phyloP scores from a whole-genome alignment of 2,329 filamentous ascomycete genomes.

The Trichoderma lentiforme region DNA sequence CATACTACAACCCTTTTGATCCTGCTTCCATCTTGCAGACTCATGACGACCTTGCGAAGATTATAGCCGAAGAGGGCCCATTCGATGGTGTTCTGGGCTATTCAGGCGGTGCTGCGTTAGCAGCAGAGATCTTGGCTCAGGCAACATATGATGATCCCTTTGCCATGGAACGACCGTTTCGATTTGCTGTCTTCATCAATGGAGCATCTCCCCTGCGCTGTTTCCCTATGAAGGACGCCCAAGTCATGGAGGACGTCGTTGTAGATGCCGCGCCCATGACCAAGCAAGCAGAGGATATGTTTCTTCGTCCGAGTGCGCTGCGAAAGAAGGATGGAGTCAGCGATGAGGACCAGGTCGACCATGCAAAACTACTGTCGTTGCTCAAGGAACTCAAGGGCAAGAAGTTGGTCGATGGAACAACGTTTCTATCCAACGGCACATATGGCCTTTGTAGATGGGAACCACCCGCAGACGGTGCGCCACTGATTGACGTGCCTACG shows the following conservation, averaged over 20 bases:
- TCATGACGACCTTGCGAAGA: neutral
- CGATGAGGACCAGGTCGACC: neutral
- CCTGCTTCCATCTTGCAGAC: conserved; percentile 9
- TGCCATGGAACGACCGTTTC: conserved; percentile 5
- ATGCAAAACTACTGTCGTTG: neutral
- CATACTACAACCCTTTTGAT: conserved; percentile 11
- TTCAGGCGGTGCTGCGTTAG: conserved; percentile 11
- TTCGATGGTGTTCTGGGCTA: conserved; percentile 16
- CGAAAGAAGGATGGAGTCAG: conserved; percentile 1
- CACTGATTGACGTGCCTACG: conserved; percentile 7
- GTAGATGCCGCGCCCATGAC: neutral
- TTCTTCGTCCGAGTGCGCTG: neutral
- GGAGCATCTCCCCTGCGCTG: neutral
- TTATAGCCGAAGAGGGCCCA: conserved; percentile 4
- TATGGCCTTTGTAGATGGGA: neutral
- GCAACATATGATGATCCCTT: neutral
- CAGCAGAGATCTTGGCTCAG: conserved; percentile 5
- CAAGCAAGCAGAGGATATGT: neutral
- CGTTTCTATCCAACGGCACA: neutral
- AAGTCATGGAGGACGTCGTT: neutral
- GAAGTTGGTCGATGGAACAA: neutral
- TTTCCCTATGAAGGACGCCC: neutral
- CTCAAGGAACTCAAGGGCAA: neutral
- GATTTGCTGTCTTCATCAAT: conserved; percentile 8
- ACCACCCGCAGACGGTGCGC: neutral